These are phyloP conservation scores for Kwoniella bestiolae DNA, from an alignment of 768 basidiomycete species.

Conservation along the genomic window DNA sequence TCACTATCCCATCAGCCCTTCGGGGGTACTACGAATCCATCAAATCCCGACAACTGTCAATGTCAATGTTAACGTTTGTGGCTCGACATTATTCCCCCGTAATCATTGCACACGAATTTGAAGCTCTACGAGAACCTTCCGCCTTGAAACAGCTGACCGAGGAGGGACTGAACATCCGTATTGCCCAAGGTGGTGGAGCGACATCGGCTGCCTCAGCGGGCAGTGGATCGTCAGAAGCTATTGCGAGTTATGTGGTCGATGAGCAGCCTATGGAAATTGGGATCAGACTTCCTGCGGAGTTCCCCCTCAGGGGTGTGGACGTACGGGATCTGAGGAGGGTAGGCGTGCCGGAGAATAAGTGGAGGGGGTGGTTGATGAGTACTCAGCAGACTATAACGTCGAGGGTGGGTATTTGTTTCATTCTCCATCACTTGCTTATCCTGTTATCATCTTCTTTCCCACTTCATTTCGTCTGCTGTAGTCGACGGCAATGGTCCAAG, in stretches of 20 bases:
- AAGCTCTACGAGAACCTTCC: conserved; percentile 62
- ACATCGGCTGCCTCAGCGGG: conserved; percentile 36
- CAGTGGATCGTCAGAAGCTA: conserved; percentile 71
- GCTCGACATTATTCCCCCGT: conserved; percentile 85
- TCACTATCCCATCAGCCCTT: conserved; percentile 81
- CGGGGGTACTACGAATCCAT: conserved; percentile 83
- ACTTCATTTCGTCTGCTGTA: background rate
- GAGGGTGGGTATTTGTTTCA: conserved; percentile 66
- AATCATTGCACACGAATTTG: conserved; percentile 81
- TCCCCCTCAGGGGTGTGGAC: conserved; percentile 85
- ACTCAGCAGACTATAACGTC: conserved; percentile 89
- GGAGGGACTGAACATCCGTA: conserved; percentile 79
- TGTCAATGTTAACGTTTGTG: conserved; percentile 75
- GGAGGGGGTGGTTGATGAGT: conserved; percentile 91
- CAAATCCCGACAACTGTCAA: conserved; percentile 85
- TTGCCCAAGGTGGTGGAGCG: conserved; percentile 62
- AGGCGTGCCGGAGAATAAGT: conserved; percentile 84
- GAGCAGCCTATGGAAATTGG: conserved; percentile 91
- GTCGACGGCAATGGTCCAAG: background rate
- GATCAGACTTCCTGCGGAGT: conserved; percentile 82
- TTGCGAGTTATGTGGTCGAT: conserved; percentile 82
- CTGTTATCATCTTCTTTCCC: no score
- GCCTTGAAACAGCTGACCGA: conserved; percentile 63
- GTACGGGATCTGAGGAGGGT: conserved; percentile 81
- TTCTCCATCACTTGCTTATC: no score